Percentiles rank a stretch among this genome's conserved stretches.
Evolutionary conservation across 257 asterid genomes (phyloP).

Genomic region (Anisodus acutangulus): DNA sequence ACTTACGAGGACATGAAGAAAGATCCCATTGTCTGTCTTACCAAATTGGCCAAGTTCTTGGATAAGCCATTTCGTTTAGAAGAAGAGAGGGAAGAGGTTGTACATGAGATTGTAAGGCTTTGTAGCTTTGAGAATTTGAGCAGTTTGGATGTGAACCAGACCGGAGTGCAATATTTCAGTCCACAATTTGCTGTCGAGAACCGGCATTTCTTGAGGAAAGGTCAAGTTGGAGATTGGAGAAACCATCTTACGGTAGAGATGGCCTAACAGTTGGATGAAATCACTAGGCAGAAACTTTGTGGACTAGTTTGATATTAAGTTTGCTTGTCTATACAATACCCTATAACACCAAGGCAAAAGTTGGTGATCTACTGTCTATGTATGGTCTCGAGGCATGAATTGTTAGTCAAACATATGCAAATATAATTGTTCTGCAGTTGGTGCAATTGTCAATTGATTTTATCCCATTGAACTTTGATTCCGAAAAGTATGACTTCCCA

Average conservation of each 20-base stretch:
- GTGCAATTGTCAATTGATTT: neutral
- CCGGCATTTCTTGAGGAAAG: slow-evolving; percentile 15
- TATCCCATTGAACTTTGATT: neutral
- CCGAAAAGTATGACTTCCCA: neutral
- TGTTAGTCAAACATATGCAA: neutral
- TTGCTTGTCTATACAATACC: neutral
- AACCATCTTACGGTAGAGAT: neutral
- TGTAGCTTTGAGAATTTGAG: slow-evolving; percentile 23
- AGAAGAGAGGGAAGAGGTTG: neutral
- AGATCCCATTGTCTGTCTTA: neutral
- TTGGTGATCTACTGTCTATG: neutral
- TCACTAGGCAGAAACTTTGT: neutral
- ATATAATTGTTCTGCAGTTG: neutral
- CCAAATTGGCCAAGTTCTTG: slow-evolving; percentile 20
- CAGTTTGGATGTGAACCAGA: neutral
- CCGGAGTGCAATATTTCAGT: slow-evolving; percentile 6
- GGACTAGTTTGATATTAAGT: neutral
- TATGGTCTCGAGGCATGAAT: neutral
- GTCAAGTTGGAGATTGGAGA: slow-evolving; percentile 17
- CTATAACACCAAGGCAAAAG: neutral
- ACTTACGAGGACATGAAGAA: neutral
- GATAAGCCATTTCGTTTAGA: neutral
- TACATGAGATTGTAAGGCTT: neutral
- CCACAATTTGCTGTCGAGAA: neutral
- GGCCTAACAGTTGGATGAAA: slow-evolving; percentile 5